phyloP scores from a whole-genome alignment of 1,284 basidiomycete species.

The Volvariella surrecta region DNA sequence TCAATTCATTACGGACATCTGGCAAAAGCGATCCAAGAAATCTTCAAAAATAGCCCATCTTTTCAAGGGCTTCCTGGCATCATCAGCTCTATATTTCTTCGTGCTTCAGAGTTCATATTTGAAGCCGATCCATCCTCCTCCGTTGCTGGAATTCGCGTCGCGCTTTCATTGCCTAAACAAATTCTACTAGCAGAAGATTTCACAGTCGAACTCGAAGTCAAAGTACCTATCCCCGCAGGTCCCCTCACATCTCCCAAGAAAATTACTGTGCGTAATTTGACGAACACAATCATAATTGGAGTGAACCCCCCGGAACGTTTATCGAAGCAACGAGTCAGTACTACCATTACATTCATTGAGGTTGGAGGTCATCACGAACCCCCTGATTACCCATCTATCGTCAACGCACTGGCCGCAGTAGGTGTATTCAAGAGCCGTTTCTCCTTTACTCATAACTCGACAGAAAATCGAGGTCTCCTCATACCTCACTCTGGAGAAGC shows the following conservation, averaged over 20 bases:
- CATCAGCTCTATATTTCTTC: background rate
- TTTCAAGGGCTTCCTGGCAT: background rate
- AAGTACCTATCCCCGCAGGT: background rate
- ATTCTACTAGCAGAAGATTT: conserved; percentile 32
- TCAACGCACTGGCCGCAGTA: too few species aligned
- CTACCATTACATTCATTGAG: conserved; percentile 31
- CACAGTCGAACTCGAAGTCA: conserved; percentile 18
- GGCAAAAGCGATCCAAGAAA: conserved; percentile 27
- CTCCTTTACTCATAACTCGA: background rate
- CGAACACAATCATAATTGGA: conserved; percentile 37
- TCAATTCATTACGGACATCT: conserved; percentile 44
- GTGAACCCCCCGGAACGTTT: conserved; percentile 45
- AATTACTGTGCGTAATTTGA: conserved; percentile 27
- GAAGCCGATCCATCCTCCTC: conserved; percentile 12
- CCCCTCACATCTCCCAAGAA: conserved; percentile 11
- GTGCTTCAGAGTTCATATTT: background rate
- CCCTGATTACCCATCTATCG: conserved; percentile 10
- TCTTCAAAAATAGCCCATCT: background rate
- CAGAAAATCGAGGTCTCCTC: conserved; percentile 32
- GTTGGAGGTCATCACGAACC: conserved; percentile 22
- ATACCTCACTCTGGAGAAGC: conserved; percentile 42
- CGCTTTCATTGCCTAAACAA: conserved; percentile 30
- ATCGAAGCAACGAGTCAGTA: conserved; percentile 37
- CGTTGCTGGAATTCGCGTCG: conserved; percentile 17
- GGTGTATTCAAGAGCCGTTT: background rate